phyloP scores from a whole-genome alignment of 805 yeast species.

The Cephaloascus albidus region DNA sequence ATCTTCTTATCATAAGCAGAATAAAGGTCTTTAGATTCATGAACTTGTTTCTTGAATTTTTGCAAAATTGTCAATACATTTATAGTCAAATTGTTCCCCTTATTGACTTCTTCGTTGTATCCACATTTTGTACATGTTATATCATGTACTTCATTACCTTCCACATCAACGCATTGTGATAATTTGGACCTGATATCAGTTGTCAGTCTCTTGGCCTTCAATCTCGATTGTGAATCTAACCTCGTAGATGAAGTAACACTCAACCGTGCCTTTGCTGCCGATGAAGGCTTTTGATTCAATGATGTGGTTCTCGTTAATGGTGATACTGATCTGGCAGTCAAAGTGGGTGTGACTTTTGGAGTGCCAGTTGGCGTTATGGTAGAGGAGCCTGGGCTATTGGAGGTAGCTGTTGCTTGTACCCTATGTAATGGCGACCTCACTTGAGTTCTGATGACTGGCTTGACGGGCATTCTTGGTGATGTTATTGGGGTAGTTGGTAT shows the following conservation, averaged over 20 bases:
- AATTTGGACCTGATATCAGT: not conserved
- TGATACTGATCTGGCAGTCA: constrained; percentile 3
- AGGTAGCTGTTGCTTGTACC: constrained; percentile 3
- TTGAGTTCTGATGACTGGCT: not conserved
- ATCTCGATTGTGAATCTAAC: too few species aligned
- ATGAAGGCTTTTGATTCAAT: constrained; percentile 3
- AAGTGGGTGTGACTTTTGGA: not conserved
- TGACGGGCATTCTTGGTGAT: not conserved
- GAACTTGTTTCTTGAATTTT: too few species aligned
- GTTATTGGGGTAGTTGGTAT: constrained; percentile 9
- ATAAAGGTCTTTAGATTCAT: constrained; percentile 8
- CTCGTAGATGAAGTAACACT: not conserved
- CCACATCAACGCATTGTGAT: not conserved
- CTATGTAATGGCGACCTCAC: not conserved
- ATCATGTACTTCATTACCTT: too few species aligned
- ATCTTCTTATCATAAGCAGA: constrained; percentile 9
- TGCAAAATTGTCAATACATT: too few species aligned
- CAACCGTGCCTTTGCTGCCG: constrained; percentile 2
- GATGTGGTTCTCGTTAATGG: constrained; percentile 3
- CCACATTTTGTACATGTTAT: constrained; percentile 1
- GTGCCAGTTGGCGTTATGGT: not conserved
- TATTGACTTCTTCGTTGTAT: constrained; percentile 3
- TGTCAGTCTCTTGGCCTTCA: not conserved
- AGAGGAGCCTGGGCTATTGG: constrained; percentile 1
- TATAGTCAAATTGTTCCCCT: not conserved